Evolutionary conservation across 805 yeast genomes (phyloP).

Genomic region (Saccharomycopsis sp.): DNA sequence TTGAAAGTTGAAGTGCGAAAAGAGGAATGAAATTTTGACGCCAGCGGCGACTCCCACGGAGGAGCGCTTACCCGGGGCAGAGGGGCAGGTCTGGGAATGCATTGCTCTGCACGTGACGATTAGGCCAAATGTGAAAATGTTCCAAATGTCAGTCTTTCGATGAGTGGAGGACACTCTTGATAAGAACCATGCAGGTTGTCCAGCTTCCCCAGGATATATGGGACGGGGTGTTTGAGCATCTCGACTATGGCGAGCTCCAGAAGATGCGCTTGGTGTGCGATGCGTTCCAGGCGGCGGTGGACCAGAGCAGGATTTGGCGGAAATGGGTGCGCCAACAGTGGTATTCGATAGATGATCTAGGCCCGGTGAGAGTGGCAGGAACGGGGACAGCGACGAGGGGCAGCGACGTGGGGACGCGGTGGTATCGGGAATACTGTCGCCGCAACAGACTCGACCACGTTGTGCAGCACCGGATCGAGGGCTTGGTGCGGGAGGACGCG

Average conservation of each 20-base stretch:
- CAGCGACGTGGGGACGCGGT: too few species aligned
- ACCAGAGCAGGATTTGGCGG: conserved; percentile 1
- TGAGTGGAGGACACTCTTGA: too few species aligned
- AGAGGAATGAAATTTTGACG: neutral
- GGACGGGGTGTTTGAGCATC: neutral
- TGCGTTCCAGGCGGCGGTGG: neutral
- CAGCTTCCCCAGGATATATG: conserved; percentile 1
- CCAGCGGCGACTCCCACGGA: too few species aligned
- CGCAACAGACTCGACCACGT: neutral
- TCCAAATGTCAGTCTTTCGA: too few species aligned
- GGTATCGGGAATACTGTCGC: neutral
- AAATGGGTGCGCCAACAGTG: neutral
- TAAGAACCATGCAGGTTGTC: neutral
- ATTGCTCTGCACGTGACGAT: too few species aligned
- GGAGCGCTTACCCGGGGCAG: too few species aligned
- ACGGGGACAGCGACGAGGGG: too few species aligned
- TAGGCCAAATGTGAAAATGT: too few species aligned
- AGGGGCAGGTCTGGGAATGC: too few species aligned
- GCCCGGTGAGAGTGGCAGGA: too few species aligned
- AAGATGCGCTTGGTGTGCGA: neutral
- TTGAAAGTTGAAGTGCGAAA: neutral
- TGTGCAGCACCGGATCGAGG: too few species aligned
- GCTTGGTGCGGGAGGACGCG: too few species aligned
- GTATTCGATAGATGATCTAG: conserved; percentile 1
- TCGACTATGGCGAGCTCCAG: neutral